phyloP scores from a whole-genome alignment of 345 rosid genomes.

The Moricandia arvensis region DNA sequence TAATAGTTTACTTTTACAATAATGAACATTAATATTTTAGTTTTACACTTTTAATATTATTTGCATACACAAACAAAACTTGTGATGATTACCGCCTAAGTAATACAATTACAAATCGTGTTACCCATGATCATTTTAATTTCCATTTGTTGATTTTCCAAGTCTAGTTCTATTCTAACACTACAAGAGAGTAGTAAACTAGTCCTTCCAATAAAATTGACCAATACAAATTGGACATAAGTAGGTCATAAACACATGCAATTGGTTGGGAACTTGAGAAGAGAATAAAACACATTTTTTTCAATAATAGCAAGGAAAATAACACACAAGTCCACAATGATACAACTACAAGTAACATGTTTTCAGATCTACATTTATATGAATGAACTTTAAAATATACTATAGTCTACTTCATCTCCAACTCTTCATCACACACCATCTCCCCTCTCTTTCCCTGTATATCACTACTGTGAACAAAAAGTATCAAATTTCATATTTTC shows the following conservation, averaged over 20 bases:
- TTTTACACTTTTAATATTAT: too few species aligned
- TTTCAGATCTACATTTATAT: conserved; percentile 13
- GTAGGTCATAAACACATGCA: conserved; percentile 27
- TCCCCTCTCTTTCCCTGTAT: not conserved
- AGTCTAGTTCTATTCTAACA: not conserved
- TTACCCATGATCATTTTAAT: not conserved
- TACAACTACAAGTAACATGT: conserved; percentile 22
- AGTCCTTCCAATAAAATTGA: conserved; percentile 33
- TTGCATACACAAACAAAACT: not conserved
- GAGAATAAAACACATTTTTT: conserved; percentile 21
- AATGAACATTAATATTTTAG: too few species aligned
- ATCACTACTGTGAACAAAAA: conserved; percentile 18
- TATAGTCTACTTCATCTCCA: conserved; percentile 7
- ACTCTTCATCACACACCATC: not conserved
- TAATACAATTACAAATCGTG: not conserved
- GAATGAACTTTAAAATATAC: not conserved
- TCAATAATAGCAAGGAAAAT: conserved; percentile 15
- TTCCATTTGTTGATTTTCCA: not conserved
- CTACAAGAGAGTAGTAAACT: not conserved
- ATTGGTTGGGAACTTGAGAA: conserved; percentile 34
- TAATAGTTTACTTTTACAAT: too few species aligned
- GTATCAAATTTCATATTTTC: not conserved
- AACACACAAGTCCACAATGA: conserved; percentile 25
- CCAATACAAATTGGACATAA: not conserved
- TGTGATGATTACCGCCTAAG: not conserved